Base-by-base conservation (phyloP, 345 rosid species). In the Murraya koenigii region DNA sequence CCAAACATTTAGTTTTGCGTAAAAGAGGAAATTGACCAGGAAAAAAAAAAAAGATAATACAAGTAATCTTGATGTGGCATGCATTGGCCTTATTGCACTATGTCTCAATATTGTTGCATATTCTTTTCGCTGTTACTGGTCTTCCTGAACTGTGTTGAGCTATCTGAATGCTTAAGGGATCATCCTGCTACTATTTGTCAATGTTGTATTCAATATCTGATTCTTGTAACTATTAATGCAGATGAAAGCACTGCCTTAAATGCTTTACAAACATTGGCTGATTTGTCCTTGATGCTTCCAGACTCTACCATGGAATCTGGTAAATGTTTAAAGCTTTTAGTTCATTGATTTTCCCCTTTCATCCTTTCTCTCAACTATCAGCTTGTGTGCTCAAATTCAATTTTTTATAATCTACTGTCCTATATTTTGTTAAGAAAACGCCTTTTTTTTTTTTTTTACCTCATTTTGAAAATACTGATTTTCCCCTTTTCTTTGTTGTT, bases 201-300 rank as follows among this genome's bases (percentile, higher is more conserved):
- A 39, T 20, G 25, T 32, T 36, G 20, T 36, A 10, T 25, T 35
- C 38, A 22, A 55, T 3, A 38, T 61, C 59, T 74, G 30, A 28
- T 56, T 68, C 23, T 55, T 60, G 78, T 49, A 20, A 30, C 76
- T 22, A 32, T 76, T 2, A 69, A 78, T 83, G 82, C 77, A 91
- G 98, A 84, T 87, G 94, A 87, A 81, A 83, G 79, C 73, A 59
- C 82, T 76, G 81, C 86, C 41, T 85, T 93, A 38, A 89, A 91
- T 85, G 99, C 98, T 66, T 85, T 95, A 62, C 90, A 93, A 79
- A 89, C 94, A 38, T 82, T 93, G 84, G 97, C 95, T 62, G 91
- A 93, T 82, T 76, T 97, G 86, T 94, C 95, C 49, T 82, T 87
- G 83, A 80, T 84, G 82, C 84, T 81, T 80, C 88, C 90, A 60